Evolutionary conservation across 805 yeast genomes (phyloP).

Genomic region (Barnettozyma californica): DNA sequence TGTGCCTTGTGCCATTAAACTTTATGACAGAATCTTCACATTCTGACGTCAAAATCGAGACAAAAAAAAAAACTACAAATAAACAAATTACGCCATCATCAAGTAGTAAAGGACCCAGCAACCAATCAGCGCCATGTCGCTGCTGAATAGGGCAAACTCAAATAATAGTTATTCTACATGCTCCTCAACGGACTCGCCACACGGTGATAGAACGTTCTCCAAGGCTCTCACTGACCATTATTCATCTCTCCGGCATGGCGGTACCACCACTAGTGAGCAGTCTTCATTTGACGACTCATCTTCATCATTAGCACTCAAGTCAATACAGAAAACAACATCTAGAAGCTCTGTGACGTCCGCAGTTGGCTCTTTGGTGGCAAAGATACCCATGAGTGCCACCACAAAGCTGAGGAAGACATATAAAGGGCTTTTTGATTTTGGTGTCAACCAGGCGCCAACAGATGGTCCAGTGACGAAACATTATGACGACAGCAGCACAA

Average conservation of each 20-base stretch:
- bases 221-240: slow-evolving; percentile 17
- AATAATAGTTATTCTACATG: not conserved
- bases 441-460: slow-evolving; percentile 2
- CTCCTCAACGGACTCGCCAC: slow-evolving; percentile 1
- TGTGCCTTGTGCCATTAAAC: too few species aligned
- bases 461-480: slow-evolving; percentile 23
- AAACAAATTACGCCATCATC: not conserved
- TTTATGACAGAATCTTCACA: too few species aligned
- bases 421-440: slow-evolving; percentile 9
- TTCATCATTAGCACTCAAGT: slow-evolving; percentile 2
- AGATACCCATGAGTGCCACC: slow-evolving; percentile 9
- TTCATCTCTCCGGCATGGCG: slow-evolving; percentile 13
- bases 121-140: slow-evolving; percentile 6
- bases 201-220: not conserved
- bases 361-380: slow-evolving; percentile 6
- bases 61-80: not conserved
- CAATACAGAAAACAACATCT: slow-evolving; percentile 14
- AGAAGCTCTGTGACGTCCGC: slow-evolving; percentile 14
- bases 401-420: slow-evolving; percentile 16
- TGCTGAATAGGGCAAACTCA: slow-evolving; percentile 6
- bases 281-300: slow-evolving; percentile 8
- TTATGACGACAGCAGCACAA: slow-evolving; percentile 6
- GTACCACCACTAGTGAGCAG: slow-evolving; percentile 8
- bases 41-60: not conserved
- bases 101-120: not conserved